Base-by-base conservation (phyloP, 1,284 basidiomycete genomes). In the Caloboletus inedulis region DNA sequence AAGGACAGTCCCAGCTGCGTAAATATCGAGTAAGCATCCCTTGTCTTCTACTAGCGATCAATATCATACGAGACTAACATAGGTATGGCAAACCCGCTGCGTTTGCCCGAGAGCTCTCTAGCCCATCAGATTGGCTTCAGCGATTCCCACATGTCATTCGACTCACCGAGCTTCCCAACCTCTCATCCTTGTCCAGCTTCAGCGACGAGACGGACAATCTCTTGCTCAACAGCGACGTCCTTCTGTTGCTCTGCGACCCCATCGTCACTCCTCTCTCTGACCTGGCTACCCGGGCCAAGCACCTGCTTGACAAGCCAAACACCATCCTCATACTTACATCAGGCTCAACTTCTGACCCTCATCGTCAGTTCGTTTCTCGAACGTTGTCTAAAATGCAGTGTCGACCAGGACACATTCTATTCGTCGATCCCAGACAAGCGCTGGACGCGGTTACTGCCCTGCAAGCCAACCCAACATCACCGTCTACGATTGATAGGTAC, bases 191-290 rank as follows among this genome's bases (percentile, higher is more conserved):
- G 54, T 48, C 58, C 47, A 46, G 40, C 39, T 37, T 54, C 46
- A 53, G 57, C 52, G 35, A 57, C 36, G 52, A 59, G 45, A 39
- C 53, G 16, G 57, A 59, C n/a, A 53, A n/a, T 42, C 48, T 71
- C 36, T 70, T 84, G 16, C 70, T 76, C 58, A 68, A 71, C 48
- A 79, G 81, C 3, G 84, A 88, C 57, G 69, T 85, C 34, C 76
- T 84, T 19, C 66, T 88, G 54, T 60, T 87, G 25, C 69, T 85
- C 12, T 77, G 73, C 62, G 84, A 87, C 53, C 81, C 84, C 6
- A 55, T 84, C 35, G 74, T 77, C 16, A 79, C 74, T 0, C 69
- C 78, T 7, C 62, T 82, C 29, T 54, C 72, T 0, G 60, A 71
- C 13, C 61, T 83, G 10, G 66, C 74, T 40, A 36, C 53, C 8